phyloP scores from a whole-genome alignment of 768 basidiomycete species.

The Sporobolomyces phaffii region DNA sequence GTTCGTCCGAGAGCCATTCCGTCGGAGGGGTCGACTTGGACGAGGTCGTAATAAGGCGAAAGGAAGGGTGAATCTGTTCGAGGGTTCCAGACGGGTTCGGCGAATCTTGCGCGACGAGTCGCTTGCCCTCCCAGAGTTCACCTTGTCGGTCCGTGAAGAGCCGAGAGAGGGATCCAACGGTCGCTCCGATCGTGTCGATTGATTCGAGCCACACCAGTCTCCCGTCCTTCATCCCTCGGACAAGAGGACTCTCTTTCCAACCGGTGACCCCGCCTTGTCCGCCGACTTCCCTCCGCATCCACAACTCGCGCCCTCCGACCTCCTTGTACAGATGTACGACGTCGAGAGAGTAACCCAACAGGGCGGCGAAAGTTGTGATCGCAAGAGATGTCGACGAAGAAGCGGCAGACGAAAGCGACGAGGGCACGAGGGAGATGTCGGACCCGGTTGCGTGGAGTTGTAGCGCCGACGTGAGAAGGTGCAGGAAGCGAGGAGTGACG shows the following conservation, averaged over 20 bases:
- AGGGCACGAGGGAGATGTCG: constrained; percentile 31
- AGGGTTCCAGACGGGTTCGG: not conserved
- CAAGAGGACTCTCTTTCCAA: constrained; percentile 13
- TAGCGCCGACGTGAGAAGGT: constrained; percentile 27
- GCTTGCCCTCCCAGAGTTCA: constrained; percentile 30
- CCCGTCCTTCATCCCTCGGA: constrained; percentile 12
- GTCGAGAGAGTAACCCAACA: constrained; percentile 27
- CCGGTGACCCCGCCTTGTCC: constrained; percentile 15
- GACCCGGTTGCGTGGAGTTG: constrained; percentile 27
- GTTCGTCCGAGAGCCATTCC: constrained; percentile 32
- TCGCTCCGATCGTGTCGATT: constrained; percentile 28
- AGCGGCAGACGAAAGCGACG: constrained; percentile 2
- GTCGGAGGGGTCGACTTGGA: constrained; percentile 16
- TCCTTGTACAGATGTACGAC: constrained; percentile 33
- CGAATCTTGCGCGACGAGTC: not conserved
- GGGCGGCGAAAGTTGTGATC: constrained; percentile 12
- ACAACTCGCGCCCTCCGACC: constrained; percentile 27
- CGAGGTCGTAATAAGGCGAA: constrained; percentile 31
- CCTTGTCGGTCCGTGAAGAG: constrained; percentile 26
- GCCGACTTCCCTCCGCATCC: constrained; percentile 29
- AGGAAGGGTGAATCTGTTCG: constrained; percentile 18
- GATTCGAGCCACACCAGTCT: constrained; percentile 29
- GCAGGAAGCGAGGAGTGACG: constrained; percentile 24
- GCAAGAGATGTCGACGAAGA: constrained; percentile 25
- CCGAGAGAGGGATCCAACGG: constrained; percentile 11